Evolutionary conservation across 805 yeast species (phyloP).

Genomic region (Priceomyces carsonii): DNA sequence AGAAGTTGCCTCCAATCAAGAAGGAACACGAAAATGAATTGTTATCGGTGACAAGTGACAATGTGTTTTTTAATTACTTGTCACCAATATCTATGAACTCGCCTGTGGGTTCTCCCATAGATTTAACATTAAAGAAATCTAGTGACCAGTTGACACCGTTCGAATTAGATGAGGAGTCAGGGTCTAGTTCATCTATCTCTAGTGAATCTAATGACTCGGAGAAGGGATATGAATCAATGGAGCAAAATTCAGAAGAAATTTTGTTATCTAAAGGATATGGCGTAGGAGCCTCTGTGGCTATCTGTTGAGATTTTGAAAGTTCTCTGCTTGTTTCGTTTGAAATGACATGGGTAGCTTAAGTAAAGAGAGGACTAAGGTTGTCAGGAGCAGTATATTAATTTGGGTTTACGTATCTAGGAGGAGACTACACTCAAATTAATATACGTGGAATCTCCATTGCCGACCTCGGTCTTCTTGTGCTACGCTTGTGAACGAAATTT

Average conservation of each 20-base stretch:
- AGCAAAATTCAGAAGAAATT: constrained; percentile 51
- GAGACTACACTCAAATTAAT: constrained; percentile 17
- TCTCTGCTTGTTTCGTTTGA: constrained; percentile 15
- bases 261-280: constrained; percentile 22
- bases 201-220: constrained; percentile 9
- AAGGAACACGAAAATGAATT: constrained; percentile 12
- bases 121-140: constrained; percentile 31
- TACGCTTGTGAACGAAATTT: constrained; percentile 17
- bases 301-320: constrained; percentile 11
- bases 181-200: constrained; percentile 3
- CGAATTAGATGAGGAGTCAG: constrained; percentile 7
- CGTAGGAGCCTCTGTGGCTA: constrained; percentile 6
- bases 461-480: no score
- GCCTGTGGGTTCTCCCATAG: constrained; percentile 39
- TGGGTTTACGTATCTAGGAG: constrained; percentile 12
- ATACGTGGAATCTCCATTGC: constrained; percentile 25
- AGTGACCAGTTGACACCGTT: constrained; percentile 11
- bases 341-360: neutral
- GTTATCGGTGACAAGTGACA: constrained; percentile 11
- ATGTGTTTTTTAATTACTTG: constrained; percentile 33
- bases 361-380: neutral
- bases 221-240: constrained; percentile 32
- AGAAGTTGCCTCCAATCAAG: constrained; percentile 4
- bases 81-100: constrained; percentile 46
- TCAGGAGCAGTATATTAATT: constrained; percentile 23